phyloP scores from a whole-genome alignment of 192 early-diverging fungal species.

The Coemansia sp. region DNA sequence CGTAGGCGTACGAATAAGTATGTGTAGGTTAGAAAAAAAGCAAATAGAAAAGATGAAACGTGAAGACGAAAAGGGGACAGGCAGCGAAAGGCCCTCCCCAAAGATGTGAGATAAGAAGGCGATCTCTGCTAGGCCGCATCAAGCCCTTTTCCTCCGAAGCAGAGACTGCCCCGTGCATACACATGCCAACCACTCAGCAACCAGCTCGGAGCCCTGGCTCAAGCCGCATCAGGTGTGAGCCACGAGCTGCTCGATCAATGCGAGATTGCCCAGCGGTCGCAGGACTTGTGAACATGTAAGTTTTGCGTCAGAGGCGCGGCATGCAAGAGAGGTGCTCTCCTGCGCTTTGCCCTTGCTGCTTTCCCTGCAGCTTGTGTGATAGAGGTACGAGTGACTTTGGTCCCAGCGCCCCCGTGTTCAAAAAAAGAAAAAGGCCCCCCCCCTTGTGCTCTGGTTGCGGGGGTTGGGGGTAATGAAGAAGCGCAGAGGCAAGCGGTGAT shows the following conservation, averaged over 20 bases:
- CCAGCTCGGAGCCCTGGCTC: constrained; percentile 10
- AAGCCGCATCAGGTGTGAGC: neutral
- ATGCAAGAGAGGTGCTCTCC: neutral
- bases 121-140: neutral
- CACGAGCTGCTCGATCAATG: constrained; percentile 1
- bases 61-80: neutral
- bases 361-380: neutral
- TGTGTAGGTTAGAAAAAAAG: neutral
- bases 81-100: neutral
- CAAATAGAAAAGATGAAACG: neutral
- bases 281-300: neutral
- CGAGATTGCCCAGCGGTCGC: neutral
- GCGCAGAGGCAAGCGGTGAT: neutral
- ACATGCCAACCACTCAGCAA: neutral
- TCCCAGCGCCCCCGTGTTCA: neutral
- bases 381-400: constrained; percentile 2
- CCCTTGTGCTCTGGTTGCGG: neutral
- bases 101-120: neutral
- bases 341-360: neutral
- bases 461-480: too few species aligned
- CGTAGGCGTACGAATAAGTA: neutral
- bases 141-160: neutral
- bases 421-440: neutral
- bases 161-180: neutral
- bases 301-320: neutral